phyloP scores from a whole-genome alignment of 305 asterid species.

The Coffea humblotiana region DNA sequence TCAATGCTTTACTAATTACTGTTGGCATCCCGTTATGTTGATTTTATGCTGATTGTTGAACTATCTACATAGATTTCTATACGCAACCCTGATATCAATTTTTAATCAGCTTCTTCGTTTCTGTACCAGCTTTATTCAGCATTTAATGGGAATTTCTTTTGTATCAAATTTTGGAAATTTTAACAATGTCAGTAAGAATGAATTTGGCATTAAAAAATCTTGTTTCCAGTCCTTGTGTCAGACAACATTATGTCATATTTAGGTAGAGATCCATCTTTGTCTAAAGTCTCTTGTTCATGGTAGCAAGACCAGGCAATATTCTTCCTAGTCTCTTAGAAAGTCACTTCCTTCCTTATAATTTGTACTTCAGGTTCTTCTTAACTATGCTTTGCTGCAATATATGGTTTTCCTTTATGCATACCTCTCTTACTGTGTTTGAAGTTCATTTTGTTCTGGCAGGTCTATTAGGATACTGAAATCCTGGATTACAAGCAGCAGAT shows the following conservation, averaged over 20 bases:
- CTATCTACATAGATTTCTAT: background rate
- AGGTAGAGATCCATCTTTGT: slow-evolving; percentile 1
- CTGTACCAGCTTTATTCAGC: background rate
- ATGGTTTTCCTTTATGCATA: slow-evolving; percentile 1
- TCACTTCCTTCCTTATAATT: background rate
- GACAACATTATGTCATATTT: background rate
- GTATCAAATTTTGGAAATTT: background rate
- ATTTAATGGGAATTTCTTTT: background rate
- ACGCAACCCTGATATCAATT: background rate
- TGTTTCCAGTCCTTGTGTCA: slow-evolving; percentile 2
- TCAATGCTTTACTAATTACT: background rate
- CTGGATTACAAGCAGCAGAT: slow-evolving; percentile 36
- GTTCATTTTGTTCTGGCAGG: slow-evolving; percentile 43
- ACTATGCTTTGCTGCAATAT: slow-evolving; percentile 8
- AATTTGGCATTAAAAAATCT: background rate
- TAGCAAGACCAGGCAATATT: background rate
- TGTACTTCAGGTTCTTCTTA: background rate
- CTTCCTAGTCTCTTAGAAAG: background rate
- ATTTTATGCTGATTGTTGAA: background rate
- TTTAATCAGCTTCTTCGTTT: background rate
- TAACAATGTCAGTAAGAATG: background rate
- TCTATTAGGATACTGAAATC: slow-evolving; percentile 58
- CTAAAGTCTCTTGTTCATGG: background rate
- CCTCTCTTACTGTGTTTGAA: slow-evolving; percentile 9
- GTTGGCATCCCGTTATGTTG: background rate